phyloP scores from a whole-genome alignment of 2,329 filamentous ascomycete genomes.

The Fusarium xyrophilum region DNA sequence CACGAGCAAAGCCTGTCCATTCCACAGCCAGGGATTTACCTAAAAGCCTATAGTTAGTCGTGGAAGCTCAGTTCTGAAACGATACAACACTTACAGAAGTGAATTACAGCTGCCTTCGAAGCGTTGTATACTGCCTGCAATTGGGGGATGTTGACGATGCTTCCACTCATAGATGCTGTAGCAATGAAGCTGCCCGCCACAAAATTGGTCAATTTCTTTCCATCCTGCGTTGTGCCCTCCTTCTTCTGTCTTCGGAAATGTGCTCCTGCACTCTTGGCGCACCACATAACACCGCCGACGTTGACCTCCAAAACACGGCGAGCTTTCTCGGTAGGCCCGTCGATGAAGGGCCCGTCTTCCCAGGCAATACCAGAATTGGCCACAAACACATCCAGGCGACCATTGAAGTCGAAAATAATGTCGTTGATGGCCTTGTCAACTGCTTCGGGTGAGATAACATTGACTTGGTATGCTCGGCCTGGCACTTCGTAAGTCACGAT shows the following conservation, averaged over 20 bases:
- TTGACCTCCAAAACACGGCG: slow-evolving; percentile 73
- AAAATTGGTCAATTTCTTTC: slow-evolving; percentile 66
- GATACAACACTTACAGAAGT: slow-evolving; percentile 56
- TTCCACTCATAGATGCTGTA: slow-evolving; percentile 79
- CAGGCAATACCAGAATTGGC: slow-evolving; percentile 81
- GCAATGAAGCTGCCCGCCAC: slow-evolving; percentile 75
- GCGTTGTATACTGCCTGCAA: slow-evolving; percentile 77
- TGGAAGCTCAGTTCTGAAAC: background rate
- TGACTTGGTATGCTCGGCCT: slow-evolving; percentile 69
- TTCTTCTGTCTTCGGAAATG: slow-evolving; percentile 75
- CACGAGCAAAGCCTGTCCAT: slow-evolving; percentile 77
- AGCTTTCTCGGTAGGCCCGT: slow-evolving; percentile 70
- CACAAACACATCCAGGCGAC: slow-evolving; percentile 78
- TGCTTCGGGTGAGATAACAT: slow-evolving; percentile 61
- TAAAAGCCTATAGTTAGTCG: slow-evolving; percentile 39
- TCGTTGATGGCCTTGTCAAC: slow-evolving; percentile 59
- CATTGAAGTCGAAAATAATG: slow-evolving; percentile 71
- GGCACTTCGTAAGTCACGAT: slow-evolving; percentile 17
- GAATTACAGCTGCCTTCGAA: slow-evolving; percentile 70
- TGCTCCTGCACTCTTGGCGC: slow-evolving; percentile 71
- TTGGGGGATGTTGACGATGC: slow-evolving; percentile 80
- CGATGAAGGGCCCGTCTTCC: slow-evolving; percentile 71
- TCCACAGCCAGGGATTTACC: slow-evolving; percentile 76
- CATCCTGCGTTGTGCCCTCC: slow-evolving; percentile 68
- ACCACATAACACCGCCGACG: slow-evolving; percentile 80